Evolutionary conservation across 495 filamentous ascomycete genomes (phyloP), one percentile per base, ranked within the genome.

Genomic region (Sporormia fimetaria): DNA sequence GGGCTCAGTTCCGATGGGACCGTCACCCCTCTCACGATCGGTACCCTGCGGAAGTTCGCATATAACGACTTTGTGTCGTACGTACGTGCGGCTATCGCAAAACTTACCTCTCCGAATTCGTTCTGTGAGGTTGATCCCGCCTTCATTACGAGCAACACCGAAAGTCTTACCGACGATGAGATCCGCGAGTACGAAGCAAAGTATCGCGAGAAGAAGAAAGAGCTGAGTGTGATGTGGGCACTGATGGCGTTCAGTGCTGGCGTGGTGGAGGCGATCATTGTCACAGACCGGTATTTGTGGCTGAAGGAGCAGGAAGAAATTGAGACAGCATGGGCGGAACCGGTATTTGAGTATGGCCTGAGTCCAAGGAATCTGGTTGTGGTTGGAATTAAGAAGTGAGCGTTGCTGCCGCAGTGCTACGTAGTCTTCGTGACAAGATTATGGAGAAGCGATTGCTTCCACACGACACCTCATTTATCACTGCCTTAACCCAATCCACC

Each of bases 161-260:
- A 54, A 5, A 58, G 60, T 21, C 65, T 93, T 42, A 77, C 74
- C 0, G 82, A 87, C 44, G 78, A 78, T 27, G 77, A 87, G 39
- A 76, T 94, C 39, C 62, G 67, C 12, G 58, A 40, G 29, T 95
- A 95, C 55, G 80, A 80, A 54, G 55, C 60, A 6, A 50, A 60
- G 28, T 92, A 77, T 58, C 52, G 50, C 22, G 63, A 65, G n/a
- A 67, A 77, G 45, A 86, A 79, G 66, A 81, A 87, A 51, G 76
- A 94, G 49, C 67, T 98, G 11, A 85, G 80, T 58, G 68, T 88
- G 3, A 67, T 86, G 24, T 98, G 90, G 90, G 83, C 70, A 50
- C 61, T 98, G 54, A 96, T 96, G 88, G 85, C 90, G 2, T 94
- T 93, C 55, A 90, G 84, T 54, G 83, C 92, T 6, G 73, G 73